phyloP scores from a whole-genome alignment of 495 filamentous ascomycete species.

The Elaphomyces granulatus region DNA sequence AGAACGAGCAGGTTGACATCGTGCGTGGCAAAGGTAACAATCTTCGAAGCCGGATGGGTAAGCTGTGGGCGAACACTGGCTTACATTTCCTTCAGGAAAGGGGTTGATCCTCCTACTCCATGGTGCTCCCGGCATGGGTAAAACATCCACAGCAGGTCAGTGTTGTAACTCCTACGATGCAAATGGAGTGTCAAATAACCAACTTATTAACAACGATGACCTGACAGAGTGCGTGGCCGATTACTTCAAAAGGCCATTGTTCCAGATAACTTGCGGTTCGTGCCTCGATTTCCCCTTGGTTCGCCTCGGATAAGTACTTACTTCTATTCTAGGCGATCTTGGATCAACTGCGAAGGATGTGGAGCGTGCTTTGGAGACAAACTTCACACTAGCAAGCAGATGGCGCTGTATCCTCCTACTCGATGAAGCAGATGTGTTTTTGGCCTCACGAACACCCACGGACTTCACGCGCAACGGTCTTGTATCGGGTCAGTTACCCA shows the following conservation, averaged over 20 bases:
- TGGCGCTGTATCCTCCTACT: constrained; percentile 38
- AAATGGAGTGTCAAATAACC: too few relatives aligned
- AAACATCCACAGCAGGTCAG: constrained; percentile 35
- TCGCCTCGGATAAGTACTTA: too few relatives aligned
- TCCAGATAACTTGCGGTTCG: constrained; percentile 21
- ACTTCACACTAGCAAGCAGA: constrained; percentile 27
- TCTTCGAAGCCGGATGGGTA: constrained; percentile 1
- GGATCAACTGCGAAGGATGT: constrained; percentile 23
- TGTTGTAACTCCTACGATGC: too few relatives aligned
- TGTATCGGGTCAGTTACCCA: constrained; percentile 8
- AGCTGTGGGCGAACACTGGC: background rate
- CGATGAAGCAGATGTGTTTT: constrained; percentile 40
- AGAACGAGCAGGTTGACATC: constrained; percentile 24
- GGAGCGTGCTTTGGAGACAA: constrained; percentile 23
- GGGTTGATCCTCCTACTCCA: constrained; percentile 35
- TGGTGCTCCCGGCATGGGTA: constrained; percentile 36
- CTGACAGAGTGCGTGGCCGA: constrained; percentile 22
- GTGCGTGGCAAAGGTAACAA: constrained; percentile 28
- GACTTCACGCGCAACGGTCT: constrained; percentile 31
- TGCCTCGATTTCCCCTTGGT: too few relatives aligned
- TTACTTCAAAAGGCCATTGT: constrained; percentile 16
- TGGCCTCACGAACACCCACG: constrained; percentile 22
- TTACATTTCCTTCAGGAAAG: constrained; percentile 16
- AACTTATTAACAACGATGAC: too few relatives aligned
- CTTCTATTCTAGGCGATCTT: constrained; percentile 17